Base-by-base conservation (phyloP, 352 stramenopile genomes). In the Phytopythium mirpurense region DNA sequence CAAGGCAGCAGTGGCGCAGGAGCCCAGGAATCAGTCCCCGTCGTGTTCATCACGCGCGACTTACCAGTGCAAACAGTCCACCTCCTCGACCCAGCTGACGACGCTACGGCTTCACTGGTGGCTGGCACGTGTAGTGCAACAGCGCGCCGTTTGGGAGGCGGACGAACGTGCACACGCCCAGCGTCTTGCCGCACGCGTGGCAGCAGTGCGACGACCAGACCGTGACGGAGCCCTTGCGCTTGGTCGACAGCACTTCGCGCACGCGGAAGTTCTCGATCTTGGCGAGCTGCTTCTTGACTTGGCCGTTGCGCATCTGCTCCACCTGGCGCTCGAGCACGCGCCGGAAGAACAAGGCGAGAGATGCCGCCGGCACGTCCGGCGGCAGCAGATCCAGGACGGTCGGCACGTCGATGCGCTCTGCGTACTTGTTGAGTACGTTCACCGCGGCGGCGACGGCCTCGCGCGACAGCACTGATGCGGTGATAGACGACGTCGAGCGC, bases 221-320 rank as follows among this genome's bases (percentile, higher is more conserved):
- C 2, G 74, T 87, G 46, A 94, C 81, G 1, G 64, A 87, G 21
- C 68, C 74, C 47, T 90, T 86, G 15, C 81, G 68, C 51, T 89
- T 86, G 0, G 57, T 67, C 2, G 78, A 74, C 19, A 94, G 71
- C 45, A 78, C 59, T 27, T 88, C 65, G 15, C 81, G 81, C 23
- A 91, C 69, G 37, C 79, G 86, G 37, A 94, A 89, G 57, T 94
- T 94, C 51, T 88, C 83, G 68, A 94, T 94, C 64, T 94, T 94
- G n/a, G 78, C 74, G 21, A 94, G 66, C 24, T 94, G 83, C 50
- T 80, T 90, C 66, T 88, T 88, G 46, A 94, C 80, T 72, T 94
- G 83, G 14, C 79, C 79, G 21, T 90, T 90, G 56, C 81, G 83
- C 42, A 70, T 76, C 16, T 77, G 76, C 56, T 92, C 65, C 11